Evolutionary conservation across 2,329 filamentous ascomycete genomes (phyloP), one percentile per base, ranked within the genome.

Genomic region (Alternaria rosae): DNA sequence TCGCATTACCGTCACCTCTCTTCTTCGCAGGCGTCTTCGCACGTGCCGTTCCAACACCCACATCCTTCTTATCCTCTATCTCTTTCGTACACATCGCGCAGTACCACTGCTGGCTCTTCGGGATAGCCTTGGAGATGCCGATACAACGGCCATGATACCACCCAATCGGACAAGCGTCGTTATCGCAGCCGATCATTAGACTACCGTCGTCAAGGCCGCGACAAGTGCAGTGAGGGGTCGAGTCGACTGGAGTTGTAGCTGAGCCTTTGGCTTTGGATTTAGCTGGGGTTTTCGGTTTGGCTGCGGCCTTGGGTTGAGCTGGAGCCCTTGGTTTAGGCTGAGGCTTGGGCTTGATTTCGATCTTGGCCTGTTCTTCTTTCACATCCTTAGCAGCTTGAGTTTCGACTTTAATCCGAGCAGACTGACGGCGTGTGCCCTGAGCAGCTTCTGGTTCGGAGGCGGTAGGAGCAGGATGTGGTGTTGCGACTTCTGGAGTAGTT

Each of bases 91-190:
- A 63, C 23, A 32, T 17, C 2, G 17, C 28, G 23, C 63, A 63
- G 4, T 50, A 44, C 63, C 63, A 65, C 12, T 35, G n/a, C 28
- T 35, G 6, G 2, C 38, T 45, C 17, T 47, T 38, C 6, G 43
- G 25, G 2, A 54, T 35, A 6, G 56, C 21, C 10, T 25, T 9
- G 3, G n/a, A 8, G n/a, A 66, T 17, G 10, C 43, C 30, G 4
- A 66, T 35, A 21, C 64, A 66, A 21, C 20, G 32, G 4, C 26
- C 55, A 9, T 64, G 64, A 45, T 57, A 62, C 64, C 61, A 64
- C 1, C 54, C 25, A 1, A 62, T 23, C 1, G 47, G 32, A 26
- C 61, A 64, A 12, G 35, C n/a, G 4, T 57, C 32, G 8, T 58
- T 59, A 1, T 62, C 61, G 25, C 64, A 66, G 5, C 12, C 26